phyloP scores from a whole-genome alignment of 2,329 filamentous ascomycete species.

The Penicillium glabrum region DNA sequence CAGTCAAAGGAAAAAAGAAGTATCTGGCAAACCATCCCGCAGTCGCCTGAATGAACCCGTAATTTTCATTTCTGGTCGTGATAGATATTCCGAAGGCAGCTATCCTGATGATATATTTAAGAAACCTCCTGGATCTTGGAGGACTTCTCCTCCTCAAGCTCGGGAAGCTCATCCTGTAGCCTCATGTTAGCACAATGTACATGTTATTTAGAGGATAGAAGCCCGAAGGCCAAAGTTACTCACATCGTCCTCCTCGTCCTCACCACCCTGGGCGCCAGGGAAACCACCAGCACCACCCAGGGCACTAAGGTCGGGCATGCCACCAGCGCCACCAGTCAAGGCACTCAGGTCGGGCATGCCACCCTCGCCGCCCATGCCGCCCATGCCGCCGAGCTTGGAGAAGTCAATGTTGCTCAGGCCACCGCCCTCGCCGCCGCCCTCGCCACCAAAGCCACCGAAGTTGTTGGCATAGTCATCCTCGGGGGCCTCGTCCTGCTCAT shows the following conservation, averaged over 20 bases:
- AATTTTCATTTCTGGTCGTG: slow-evolving; percentile 28
- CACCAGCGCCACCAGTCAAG: slow-evolving; percentile 42
- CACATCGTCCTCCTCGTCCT: slow-evolving; percentile 41
- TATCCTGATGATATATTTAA: slow-evolving; percentile 20
- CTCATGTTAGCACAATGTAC: background rate
- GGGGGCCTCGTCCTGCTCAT: slow-evolving; percentile 88
- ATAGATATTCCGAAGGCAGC: slow-evolving; percentile 18
- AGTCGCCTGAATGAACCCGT: slow-evolving; percentile 14
- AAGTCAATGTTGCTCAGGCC: slow-evolving; percentile 90
- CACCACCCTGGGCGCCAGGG: slow-evolving; percentile 28
- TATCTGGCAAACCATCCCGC: slow-evolving; percentile 10
- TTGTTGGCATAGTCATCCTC: slow-evolving; percentile 69
- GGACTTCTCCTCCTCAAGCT: slow-evolving; percentile 52
- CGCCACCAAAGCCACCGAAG: slow-evolving; percentile 51
- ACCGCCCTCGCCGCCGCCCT: slow-evolving; percentile 21
- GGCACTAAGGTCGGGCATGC: slow-evolving; percentile 23
- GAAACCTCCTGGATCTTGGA: slow-evolving; percentile 39
- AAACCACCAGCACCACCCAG: slow-evolving; percentile 8
- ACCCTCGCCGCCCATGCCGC: slow-evolving; percentile 34
- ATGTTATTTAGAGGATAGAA: slow-evolving; percentile 6
- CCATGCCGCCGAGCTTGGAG: slow-evolving; percentile 77
- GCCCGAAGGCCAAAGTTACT: slow-evolving; percentile 41
- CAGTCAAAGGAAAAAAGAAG: slow-evolving; percentile 6
- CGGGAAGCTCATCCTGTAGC: slow-evolving; percentile 77
- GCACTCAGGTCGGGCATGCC: slow-evolving; percentile 21